phyloP scores from a whole-genome alignment of 441 rosid genomes.

The Eugenia klotzschiana region DNA sequence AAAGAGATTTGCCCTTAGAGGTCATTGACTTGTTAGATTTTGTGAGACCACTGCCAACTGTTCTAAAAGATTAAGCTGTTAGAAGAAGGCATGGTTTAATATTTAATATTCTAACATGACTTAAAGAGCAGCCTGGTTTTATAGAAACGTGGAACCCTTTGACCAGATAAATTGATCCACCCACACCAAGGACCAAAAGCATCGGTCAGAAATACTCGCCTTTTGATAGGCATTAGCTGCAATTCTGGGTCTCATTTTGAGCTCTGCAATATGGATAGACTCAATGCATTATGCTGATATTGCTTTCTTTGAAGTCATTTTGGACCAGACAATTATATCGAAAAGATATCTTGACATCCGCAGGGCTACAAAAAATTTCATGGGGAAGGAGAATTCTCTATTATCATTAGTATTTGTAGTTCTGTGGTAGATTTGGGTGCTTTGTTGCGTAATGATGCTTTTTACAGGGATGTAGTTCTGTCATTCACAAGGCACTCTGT shows the following conservation, averaged over 20 bases:
- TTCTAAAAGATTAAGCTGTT: too few relatives aligned
- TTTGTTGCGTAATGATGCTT: neutral
- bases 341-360: neutral
- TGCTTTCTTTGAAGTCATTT: neutral
- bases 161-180: neutral
- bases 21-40: neutral
- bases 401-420: neutral
- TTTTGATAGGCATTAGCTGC: neutral
- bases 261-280: neutral
- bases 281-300: neutral
- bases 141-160: neutral
- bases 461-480: neutral
- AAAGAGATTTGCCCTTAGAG: neutral
- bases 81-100: too few relatives aligned
- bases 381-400: neutral
- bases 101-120: neutral
- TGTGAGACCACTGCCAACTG: too few relatives aligned
- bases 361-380: neutral
- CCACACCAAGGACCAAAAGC: neutral
- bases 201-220: neutral
- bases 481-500: neutral
- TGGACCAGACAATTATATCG: neutral
- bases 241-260: neutral
- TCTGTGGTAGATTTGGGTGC: neutral
- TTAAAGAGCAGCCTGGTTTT: neutral